Percentiles rank a stretch among this genome's conserved stretches.
phyloP scores from a whole-genome alignment of 176 grass and related monocot species.

The Dendrocalamus sinicus region DNA sequence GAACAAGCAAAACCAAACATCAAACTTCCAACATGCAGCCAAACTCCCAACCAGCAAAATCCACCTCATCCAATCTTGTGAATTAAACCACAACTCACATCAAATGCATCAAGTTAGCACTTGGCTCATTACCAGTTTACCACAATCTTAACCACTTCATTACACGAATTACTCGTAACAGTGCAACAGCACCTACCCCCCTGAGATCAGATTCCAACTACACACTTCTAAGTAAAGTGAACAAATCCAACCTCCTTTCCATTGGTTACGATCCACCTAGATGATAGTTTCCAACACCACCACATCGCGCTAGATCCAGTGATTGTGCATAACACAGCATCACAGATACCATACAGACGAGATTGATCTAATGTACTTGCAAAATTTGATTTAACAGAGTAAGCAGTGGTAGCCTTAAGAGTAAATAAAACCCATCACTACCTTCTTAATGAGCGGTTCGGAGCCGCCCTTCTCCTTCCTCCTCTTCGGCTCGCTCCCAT shows the following conservation, averaged over 20 bases:
- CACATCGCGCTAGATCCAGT: constrained; percentile 28
- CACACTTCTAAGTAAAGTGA: background rate
- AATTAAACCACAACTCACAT: constrained; percentile 27
- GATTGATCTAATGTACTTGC: background rate
- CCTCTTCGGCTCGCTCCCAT: constrained; percentile 55
- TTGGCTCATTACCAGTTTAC: background rate
- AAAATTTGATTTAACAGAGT: background rate
- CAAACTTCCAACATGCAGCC: constrained; percentile 11
- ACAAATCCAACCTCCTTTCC: background rate
- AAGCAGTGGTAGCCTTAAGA: constrained; percentile 10
- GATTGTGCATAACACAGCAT: background rate
- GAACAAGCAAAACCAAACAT: constrained; percentile 9
- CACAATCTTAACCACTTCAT: background rate
- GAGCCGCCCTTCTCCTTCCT: constrained; percentile 57
- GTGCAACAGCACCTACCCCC: background rate
- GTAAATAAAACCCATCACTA: constrained; percentile 40
- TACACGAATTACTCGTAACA: constrained; percentile 25
- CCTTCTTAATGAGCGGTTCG: constrained; percentile 76
- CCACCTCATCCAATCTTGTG: background rate
- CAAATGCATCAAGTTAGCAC: background rate
- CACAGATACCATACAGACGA: background rate
- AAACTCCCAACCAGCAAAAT: constrained; percentile 7
- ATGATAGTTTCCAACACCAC: background rate
- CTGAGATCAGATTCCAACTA: background rate
- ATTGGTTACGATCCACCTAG: constrained; percentile 15